These are phyloP conservation scores for Eugenia klotzschiana DNA, from an alignment of 441 rosid genomes.

Conservation along the genomic window DNA sequence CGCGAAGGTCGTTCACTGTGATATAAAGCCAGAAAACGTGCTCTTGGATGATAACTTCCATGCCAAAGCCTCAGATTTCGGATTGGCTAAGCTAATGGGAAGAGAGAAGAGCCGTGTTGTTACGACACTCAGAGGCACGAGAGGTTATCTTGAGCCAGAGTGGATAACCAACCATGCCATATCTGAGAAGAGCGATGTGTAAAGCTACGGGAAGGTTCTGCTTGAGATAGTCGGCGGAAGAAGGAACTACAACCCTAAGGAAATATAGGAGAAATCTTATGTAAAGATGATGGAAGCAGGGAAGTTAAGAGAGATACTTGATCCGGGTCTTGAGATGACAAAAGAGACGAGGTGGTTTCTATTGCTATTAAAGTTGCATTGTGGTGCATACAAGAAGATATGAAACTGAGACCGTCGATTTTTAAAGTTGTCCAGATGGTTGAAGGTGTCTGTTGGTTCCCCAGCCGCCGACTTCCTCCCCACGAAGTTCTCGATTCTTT, in stretches of 20 bases:
- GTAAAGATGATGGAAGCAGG: slow-evolving; percentile 91
- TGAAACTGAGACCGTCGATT: slow-evolving; percentile 65
- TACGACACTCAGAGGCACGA: slow-evolving; percentile 75
- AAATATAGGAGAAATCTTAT: slow-evolving; percentile 58
- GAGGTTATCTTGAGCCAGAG: slow-evolving; percentile 84
- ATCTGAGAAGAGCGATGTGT: slow-evolving; percentile 83
- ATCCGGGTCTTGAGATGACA: slow-evolving; percentile 33
- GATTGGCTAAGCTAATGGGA: slow-evolving; percentile 83
- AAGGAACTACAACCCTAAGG: slow-evolving; percentile 48
- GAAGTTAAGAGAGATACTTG: slow-evolving; percentile 48
- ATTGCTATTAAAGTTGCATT: slow-evolving; percentile 60
- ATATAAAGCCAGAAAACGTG: slow-evolving; percentile 85
- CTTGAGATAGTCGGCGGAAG: slow-evolving; percentile 79
- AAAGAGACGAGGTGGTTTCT: slow-evolving; percentile 27
- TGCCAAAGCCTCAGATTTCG: slow-evolving; percentile 87
- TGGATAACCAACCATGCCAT: slow-evolving; percentile 88
- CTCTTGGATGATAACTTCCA: slow-evolving; percentile 57
- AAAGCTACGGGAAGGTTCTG: slow-evolving; percentile 77
- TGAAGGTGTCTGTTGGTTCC: slow-evolving; percentile 62
- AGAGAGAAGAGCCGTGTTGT: slow-evolving; percentile 80
- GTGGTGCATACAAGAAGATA: slow-evolving; percentile 91
- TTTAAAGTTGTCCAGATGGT: slow-evolving; percentile 79
- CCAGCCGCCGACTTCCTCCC: slow-evolving; percentile 48
- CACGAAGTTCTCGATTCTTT: slow-evolving; percentile 40
- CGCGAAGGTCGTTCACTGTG: slow-evolving; percentile 62